Evolutionary conservation across 805 yeast genomes (phyloP).

Genomic region (Torulaspora microellipsoides): DNA sequence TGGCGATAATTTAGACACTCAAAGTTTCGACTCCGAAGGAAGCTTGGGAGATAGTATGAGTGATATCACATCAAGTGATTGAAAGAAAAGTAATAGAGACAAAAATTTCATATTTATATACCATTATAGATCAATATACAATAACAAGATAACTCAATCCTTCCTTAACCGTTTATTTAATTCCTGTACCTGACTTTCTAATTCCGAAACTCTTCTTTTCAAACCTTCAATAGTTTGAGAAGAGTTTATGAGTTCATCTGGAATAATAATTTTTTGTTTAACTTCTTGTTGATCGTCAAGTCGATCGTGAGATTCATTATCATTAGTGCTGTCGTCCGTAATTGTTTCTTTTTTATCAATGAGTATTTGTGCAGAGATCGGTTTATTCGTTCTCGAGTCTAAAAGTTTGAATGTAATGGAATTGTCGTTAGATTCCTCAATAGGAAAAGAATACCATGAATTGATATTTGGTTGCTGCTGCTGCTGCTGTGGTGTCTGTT

Average conservation of each 20-base stretch:
- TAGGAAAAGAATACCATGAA: conserved; percentile 21
- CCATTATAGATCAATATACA: background rate
- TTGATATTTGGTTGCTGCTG: background rate
- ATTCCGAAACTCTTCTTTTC: conserved; percentile 21
- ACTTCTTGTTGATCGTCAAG: background rate
- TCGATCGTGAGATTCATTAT: background rate
- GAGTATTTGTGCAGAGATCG: conserved; percentile 8
- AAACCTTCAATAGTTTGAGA: conserved; percentile 12
- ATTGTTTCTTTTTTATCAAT: conserved; percentile 8
- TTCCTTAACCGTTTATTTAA: conserved; percentile 9
- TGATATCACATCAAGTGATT: conserved; percentile 2
- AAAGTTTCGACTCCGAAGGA: conserved; percentile 6
- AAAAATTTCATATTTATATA: background rate
- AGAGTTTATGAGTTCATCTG: conserved; percentile 10
- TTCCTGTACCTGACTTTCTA: conserved; percentile 17
- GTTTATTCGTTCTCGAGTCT: conserved; percentile 5
- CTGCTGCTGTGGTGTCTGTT: background rate
- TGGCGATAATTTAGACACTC: conserved; percentile 9
- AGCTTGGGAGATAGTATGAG: background rate
- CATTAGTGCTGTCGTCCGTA: conserved; percentile 2
- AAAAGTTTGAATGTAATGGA: conserved; percentile 8
- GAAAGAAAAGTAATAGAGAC: background rate
- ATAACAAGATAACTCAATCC: conserved; percentile 3
- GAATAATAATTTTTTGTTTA: conserved; percentile 5
- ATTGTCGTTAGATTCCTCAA: conserved; percentile 9